Percentiles rank a stretch among this genome's conserved stretches.
phyloP scores from a whole-genome alignment of 345 rosid genomes.

The Garcia nutans region DNA sequence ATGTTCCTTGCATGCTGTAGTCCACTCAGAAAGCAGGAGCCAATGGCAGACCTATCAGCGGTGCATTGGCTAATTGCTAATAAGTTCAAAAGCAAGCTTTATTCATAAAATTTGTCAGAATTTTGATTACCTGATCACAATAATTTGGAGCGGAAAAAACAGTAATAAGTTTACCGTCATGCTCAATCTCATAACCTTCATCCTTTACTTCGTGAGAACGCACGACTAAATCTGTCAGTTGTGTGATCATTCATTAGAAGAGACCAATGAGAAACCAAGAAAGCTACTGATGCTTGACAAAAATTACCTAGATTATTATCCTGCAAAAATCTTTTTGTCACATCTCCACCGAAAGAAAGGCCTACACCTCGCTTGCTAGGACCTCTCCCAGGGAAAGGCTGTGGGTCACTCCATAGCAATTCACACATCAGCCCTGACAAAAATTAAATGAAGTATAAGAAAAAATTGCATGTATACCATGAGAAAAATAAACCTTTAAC shows the following conservation, averaged over 20 bases:
- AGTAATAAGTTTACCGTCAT: constrained; percentile 92
- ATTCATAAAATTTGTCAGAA: not conserved
- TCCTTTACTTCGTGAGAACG: constrained; percentile 98
- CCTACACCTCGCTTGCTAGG: constrained; percentile 99
- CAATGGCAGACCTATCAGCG: too few relatives aligned
- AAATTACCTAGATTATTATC: constrained; percentile 85
- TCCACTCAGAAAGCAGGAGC: too few relatives aligned
- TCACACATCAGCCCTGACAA: constrained; percentile 90
- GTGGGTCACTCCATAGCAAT: constrained; percentile 98
- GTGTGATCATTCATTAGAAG: constrained; percentile 18
- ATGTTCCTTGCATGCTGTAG: too few relatives aligned
- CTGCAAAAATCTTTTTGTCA: constrained; percentile 73
- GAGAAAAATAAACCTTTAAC: not conserved
- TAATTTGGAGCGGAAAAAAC: constrained; percentile 99
- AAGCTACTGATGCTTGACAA: not conserved
- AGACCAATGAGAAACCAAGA: constrained; percentile 13
- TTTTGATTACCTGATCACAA: constrained; percentile 81
- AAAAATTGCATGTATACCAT: not conserved
- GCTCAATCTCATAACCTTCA: constrained; percentile 96
- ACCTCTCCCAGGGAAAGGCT: constrained; percentile 90
- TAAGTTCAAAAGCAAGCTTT: not conserved
- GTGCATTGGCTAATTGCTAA: too few relatives aligned
- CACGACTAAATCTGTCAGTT: constrained; percentile 63
- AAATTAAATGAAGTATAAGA: constrained; percentile 13
- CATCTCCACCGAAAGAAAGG: constrained; percentile 90